Base-by-base conservation (phyloP, 176 grass and related monocot genomes). In the Paspalum notatum region DNA sequence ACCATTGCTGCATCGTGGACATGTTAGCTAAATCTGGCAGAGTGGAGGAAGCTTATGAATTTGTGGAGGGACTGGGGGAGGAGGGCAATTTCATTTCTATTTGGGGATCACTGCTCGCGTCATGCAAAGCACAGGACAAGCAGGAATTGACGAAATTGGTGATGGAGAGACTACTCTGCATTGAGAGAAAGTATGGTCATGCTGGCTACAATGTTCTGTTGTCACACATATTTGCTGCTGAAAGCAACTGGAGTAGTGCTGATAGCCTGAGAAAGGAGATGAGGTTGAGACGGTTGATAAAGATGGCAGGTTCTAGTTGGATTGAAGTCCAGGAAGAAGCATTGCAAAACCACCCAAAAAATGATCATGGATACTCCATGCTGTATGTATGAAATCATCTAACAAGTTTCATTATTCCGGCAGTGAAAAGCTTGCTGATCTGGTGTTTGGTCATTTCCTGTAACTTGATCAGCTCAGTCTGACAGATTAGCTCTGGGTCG, bases 251-350 rank as follows among this genome's bases (percentile, higher is more conserved):
- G 95, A 89, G 82, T 79, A 89, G 73, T 72, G 92, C 89, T 74
- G 92, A 93, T 69, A 91, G 43, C 46, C 70, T 98, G 75, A 94
- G 88, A 79, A 98, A 87, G 61, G 95, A 98, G 86, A 93, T 95
- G 88, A 86, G 86, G 58, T 68, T 83, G 61, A 94, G 95, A 79
- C 71, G 92, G 9, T 49, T 84, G 85, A 85, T 25, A 44, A 95
- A 89, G 46, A 67, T 84, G 48, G 61, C 74, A 12, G 92, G 95
- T 24, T 92, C 83, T 52, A 95, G 84, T 85, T 94, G 90, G 95
- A 81, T 98, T 58, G 72, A 85, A 85, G 66, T 90, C 44, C 82
- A 87, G 64, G 68, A 41, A 76, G 40, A 78, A 60, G 69, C 79
- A 39, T 87, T 62, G 46, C 61, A 39, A 86, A 84, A 54, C 41